Evolutionary conservation across 805 yeast genomes (phyloP).

Genomic region (Yarrowia osloensis): DNA sequence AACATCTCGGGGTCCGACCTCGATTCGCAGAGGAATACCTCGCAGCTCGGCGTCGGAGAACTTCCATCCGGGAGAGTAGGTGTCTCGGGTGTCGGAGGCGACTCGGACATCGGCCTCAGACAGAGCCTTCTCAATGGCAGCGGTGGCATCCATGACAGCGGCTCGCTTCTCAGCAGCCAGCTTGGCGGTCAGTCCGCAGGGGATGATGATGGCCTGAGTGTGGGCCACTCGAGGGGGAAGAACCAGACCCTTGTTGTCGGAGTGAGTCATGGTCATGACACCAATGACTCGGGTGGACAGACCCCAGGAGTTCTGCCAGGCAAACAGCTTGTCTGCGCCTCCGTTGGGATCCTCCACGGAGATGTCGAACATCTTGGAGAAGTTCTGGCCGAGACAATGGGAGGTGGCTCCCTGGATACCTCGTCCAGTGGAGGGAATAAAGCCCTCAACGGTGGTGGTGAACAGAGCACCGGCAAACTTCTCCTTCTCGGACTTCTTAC

Average conservation of each 20-base stretch:
- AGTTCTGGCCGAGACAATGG: conserved; percentile 96
- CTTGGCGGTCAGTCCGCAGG: conserved; percentile 92
- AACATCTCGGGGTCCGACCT: conserved; percentile 95
- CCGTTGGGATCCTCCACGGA: conserved; percentile 95
- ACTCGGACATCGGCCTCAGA: conserved; percentile 67
- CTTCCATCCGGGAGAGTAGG: conserved; percentile 98
- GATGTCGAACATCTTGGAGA: conserved; percentile 97
- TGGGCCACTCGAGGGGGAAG: conserved; percentile 97
- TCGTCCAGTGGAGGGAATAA: conserved; percentile 97
- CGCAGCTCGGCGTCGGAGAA: conserved; percentile 95
- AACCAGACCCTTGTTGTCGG: conserved; percentile 97
- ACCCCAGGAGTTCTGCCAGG: conserved; percentile 99
- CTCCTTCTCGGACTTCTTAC: conserved; percentile 94
- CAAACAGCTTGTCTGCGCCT: conserved; percentile 75
- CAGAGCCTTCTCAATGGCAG: conserved; percentile 65
- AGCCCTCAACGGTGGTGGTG: conserved; percentile 96
- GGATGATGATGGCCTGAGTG: conserved; percentile 86
- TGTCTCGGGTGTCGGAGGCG: conserved; percentile 84
- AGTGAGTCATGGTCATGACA: conserved; percentile 98
- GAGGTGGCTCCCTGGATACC: conserved; percentile 99
- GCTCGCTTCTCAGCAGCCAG: conserved; percentile 74
- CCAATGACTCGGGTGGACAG: conserved; percentile 97
- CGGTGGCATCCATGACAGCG: conserved; percentile 68
- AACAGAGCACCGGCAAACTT: conserved; percentile 97
- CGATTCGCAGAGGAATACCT: conserved; percentile 92